A percentile compares a stretch with the other conserved stretches of the same genome.
Conservation (phyloP, 345 rosid species). For the Euphorbia peplus region DNA sequence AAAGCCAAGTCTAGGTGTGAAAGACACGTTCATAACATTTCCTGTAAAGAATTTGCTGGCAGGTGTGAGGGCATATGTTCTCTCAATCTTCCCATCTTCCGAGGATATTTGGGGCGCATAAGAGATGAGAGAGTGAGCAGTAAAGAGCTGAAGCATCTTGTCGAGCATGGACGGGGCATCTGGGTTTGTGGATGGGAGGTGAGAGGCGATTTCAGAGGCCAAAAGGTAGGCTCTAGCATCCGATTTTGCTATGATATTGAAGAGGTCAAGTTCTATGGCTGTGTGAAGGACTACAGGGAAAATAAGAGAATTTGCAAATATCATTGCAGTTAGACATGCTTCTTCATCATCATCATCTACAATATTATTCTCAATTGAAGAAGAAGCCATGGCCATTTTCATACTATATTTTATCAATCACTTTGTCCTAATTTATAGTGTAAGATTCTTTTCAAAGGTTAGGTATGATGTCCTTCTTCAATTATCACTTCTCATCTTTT, state of each 20-base stretch:
- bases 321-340: slow-evolving; percentile 15
- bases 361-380: too few species aligned
- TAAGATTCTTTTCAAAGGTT: too few species aligned
- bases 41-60: slow-evolving; percentile 19
- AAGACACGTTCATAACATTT: slow-evolving; percentile 18
- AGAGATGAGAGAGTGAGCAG: slow-evolving; percentile 27
- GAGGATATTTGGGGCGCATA: slow-evolving; percentile 3
- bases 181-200: slow-evolving; percentile 2
- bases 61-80: slow-evolving; percentile 30
- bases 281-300: slow-evolving; percentile 25
- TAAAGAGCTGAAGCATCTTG: slow-evolving; percentile 28
- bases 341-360: too few species aligned
- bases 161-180: slow-evolving; percentile 28
- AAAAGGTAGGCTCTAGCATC: slow-evolving; percentile 19
- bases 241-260: slow-evolving; percentile 15
- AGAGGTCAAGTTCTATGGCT: slow-evolving; percentile 26
- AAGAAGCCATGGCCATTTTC: too few species aligned
- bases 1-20: slow-evolving; percentile 1
- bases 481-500: too few species aligned
- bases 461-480: too few species aligned
- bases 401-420: too few species aligned
- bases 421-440: too few species aligned
- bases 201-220: slow-evolving; percentile 10
- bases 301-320: not conserved
- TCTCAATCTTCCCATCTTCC: slow-evolving; percentile 18